phyloP scores from a whole-genome alignment of 345 rosid genomes.

The Acer yangbiense region DNA sequence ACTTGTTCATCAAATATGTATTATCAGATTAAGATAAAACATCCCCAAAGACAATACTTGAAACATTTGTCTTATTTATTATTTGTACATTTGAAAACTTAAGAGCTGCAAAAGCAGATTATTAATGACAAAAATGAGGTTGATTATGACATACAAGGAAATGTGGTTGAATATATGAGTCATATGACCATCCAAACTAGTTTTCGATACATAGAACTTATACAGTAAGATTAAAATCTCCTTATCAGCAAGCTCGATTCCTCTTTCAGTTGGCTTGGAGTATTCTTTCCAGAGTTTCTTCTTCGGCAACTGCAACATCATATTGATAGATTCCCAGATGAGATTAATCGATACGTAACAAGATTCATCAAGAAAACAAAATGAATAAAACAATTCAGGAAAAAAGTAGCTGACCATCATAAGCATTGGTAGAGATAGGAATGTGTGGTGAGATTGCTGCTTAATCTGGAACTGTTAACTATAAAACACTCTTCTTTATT shows the following conservation, averaged over 20 bases:
- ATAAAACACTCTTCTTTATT: too few relatives aligned
- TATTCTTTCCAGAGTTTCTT: too few relatives aligned
- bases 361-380: too few relatives aligned
- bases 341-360: too few relatives aligned
- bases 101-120: constrained; percentile 9
- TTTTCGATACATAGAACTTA: constrained; percentile 8
- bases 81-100: background rate
- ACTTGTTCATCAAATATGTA: background rate
- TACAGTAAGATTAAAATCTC: background rate
- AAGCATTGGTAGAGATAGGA: constrained; percentile 29
- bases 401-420: too few relatives aligned
- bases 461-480: too few relatives aligned
- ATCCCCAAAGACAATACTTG: background rate
- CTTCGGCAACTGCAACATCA: too few relatives aligned
- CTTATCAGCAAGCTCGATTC: constrained; percentile 6
- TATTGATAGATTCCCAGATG: too few relatives aligned
- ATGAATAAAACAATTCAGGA: too few relatives aligned
- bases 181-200: background rate
- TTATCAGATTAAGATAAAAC: background rate
- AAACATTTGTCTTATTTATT: background rate
- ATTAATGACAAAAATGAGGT: background rate
- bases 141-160: background rate
- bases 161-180: background rate
- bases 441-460: constrained; percentile 35
- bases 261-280: constrained; percentile 25